Conservation (phyloP, 192 early-diverging fungal species). For the Fimicolochytrium jonesii region DNA sequence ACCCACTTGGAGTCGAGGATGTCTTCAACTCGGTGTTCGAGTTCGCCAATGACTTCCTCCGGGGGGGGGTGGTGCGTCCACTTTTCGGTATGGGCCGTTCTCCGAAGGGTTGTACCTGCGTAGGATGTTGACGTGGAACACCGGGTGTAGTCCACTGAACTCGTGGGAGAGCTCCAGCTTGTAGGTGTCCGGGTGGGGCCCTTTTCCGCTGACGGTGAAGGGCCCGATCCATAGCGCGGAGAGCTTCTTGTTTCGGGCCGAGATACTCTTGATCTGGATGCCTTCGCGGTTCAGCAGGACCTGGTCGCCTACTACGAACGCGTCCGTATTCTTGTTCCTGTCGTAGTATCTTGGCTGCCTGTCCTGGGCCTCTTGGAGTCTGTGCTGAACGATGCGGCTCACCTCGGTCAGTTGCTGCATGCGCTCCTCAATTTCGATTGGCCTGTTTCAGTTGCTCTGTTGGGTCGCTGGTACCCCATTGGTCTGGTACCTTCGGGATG, state of each 20-base stretch:
- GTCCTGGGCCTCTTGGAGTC: constrained; percentile 7
- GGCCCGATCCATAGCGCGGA: constrained; percentile 4
- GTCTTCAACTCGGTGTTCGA: too few species aligned
- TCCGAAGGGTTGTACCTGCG: too few species aligned
- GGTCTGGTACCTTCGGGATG: too few species aligned
- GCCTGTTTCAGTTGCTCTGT: too few species aligned
- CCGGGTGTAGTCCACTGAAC: background rate
- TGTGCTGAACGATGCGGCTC: constrained; percentile 11
- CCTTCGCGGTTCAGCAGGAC: background rate
- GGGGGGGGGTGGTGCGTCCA: too few species aligned
- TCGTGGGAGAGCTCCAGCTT: background rate
- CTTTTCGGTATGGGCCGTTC: too few species aligned
- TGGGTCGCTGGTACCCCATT: too few species aligned
- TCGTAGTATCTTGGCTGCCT: background rate
- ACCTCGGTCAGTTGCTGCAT: too few species aligned
- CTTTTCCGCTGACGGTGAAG: background rate
- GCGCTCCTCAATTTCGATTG: too few species aligned
- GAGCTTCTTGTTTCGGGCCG: background rate
- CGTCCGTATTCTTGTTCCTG: background rate
- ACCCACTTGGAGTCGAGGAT: too few species aligned
- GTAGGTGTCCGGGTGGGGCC: constrained; percentile 21
- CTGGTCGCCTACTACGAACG: background rate
- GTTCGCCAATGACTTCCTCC: too few species aligned
- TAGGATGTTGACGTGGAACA: constrained; percentile 15
- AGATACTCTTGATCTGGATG: background rate